Evolutionary conservation across 768 basidiomycete genomes (phyloP), one percentile per base, ranked within the genome.

Genomic region (Hygrocybe punicea): DNA sequence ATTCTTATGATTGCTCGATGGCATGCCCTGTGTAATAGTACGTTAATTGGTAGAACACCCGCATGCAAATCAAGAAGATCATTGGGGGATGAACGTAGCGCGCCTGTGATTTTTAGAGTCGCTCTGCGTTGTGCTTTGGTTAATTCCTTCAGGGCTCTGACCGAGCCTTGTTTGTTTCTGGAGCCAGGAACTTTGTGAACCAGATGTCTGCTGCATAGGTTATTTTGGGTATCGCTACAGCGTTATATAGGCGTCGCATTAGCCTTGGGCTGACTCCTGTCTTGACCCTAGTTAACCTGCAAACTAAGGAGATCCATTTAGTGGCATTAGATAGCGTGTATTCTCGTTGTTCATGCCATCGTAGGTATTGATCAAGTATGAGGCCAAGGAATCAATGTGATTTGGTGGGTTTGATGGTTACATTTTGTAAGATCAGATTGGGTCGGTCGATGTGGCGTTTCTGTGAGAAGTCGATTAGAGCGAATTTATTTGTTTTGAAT

Each of bases 11-110:
- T 57, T 9, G 63, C 56, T 0, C 34, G 39, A 6, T 59, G 34
- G 49, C 63, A 60, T 9, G 55, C 47, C 34, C 58, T 53, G 2
- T 52, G 23, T 1, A 69, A 39, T 11, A 34, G 24, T 14, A 57
- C 17, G 21, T 59, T 49, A 9, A 60, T 47, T 6, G 63, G 65
- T 1, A 58, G 40, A 2, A 68, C 16, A 49, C 55, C 37, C 2
- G 65, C 63, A 46, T 67, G 62, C 0, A 59, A 35, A n/a, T 69
- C 64, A 0, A 65, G 54, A 0, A 53, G n/a, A 60, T 68, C 62
- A 0, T 50, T 62, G 1, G 66, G 55, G 17, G 65, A 61, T 1
- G 63, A 58, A n/a, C n/a, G n/a, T n/a, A n/a, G n/a, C n/a, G n/a
- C n/a, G n/a, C n/a, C n/a, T n/a, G n/a, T n/a, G n/a, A 67, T 65